Percentiles rank a stretch among this genome's conserved stretches.
Evolutionary conservation across 257 asterid species (phyloP).

Genomic region (Lycium ferocissimum): DNA sequence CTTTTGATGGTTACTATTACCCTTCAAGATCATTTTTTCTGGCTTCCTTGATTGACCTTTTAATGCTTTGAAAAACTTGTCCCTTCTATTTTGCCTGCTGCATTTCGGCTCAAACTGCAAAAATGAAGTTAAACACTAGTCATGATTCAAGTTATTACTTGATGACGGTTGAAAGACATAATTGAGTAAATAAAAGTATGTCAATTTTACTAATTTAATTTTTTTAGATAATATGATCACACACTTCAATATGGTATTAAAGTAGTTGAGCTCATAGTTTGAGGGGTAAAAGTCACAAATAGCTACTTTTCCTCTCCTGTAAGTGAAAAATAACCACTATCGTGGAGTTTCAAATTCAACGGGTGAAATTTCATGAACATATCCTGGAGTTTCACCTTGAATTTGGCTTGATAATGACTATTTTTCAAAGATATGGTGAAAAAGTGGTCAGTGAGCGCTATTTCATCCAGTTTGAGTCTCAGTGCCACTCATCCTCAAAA

Average conservation of each 20-base stretch:
- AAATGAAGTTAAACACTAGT: not conserved
- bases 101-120: not conserved
- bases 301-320: not conserved
- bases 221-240: not conserved
- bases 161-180: not conserved
- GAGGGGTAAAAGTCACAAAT: not conserved
- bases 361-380: no score
- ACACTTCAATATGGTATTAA: not conserved
- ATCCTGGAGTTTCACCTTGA: no score
- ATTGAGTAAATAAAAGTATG: not conserved
- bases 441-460: no score
- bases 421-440: no score
- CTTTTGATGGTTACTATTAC: not conserved
- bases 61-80: not conserved
- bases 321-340: not conserved
- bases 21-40: not conserved
- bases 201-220: not conserved
- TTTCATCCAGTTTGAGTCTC: not conserved
- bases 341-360: not conserved
- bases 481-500: not conserved
- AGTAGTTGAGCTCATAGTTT: not conserved
- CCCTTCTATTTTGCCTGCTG: not conserved
- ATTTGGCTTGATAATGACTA: no score
- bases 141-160: not conserved
- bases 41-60: not conserved